Base-by-base conservation (phyloP, 2,329 filamentous ascomycete genomes). In the Chaetothyriales sp. region DNA sequence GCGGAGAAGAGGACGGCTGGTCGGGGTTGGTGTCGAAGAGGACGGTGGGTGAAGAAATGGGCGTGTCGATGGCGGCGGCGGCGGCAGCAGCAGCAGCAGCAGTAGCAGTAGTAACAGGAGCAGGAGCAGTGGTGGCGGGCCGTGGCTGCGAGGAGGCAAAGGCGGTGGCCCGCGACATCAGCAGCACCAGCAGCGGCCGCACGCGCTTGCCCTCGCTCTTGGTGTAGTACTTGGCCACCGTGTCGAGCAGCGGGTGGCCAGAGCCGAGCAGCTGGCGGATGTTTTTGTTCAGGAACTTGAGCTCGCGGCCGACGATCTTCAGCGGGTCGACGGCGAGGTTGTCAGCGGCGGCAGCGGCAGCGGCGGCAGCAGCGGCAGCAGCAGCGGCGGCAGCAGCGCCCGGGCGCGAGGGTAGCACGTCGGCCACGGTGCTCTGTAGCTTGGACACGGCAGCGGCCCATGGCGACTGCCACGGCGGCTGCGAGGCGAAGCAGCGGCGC, bases 191-290 rank as follows among this genome's bases (percentile, higher is more conserved):
- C 68, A 95, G 80, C 28, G 92, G 92, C 60, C 92, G 83, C 61
- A 98, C 83, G 69, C 97, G 92, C 73, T 98, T 98, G 57, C 92
- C 92, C 74, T 97, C 89, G 54, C 86, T 86, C 63, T 90, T 86
- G 19, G 92, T 95, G 69, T 98, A 98, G 75, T 98, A 98, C 70
- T 98, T 98, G 49, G 92, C 89, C 25, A 89, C 90, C 44, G 87
- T 89, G 65, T 97, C 92, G 54, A 98, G 78, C 46, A 89, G 89
- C 0, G 92, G 92, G 65, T 98, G 90, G 5, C 90, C 90, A 0
- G 89, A 95, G 5, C 90, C 90, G 15, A 97, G 74, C n/a, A 97
- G 76, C 65, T 94, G 86, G 55, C 87, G 79, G 68, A 97, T 94
- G 63, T 97, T 95, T 51, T 89, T 89, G 9, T 86, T 95, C 64